Percentiles rank a stretch among this genome's conserved stretches.
Evolutionary conservation across 2,329 filamentous ascomycete species (phyloP).

Genomic region (Magnaporthales sp.): DNA sequence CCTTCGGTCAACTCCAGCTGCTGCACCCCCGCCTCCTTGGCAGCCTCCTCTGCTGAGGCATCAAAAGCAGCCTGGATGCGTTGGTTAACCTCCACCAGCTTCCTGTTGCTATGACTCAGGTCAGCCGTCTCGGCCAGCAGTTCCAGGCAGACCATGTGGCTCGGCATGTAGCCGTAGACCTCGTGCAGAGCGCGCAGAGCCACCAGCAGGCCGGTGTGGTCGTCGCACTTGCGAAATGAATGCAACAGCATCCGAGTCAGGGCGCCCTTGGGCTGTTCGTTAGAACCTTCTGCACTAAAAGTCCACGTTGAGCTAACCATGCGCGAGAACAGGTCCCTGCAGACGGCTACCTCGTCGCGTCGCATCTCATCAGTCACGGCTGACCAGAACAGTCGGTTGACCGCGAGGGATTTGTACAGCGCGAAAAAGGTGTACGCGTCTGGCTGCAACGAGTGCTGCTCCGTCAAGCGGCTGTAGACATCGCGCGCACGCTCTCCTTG

Average conservation of each 20-base stretch:
- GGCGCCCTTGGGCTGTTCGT: constrained; percentile 16
- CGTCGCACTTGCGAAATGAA: constrained; percentile 34
- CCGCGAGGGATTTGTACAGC: constrained; percentile 52
- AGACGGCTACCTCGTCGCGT: constrained; percentile 8
- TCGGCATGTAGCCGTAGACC: constrained; percentile 19
- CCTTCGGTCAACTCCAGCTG: constrained; percentile 6
- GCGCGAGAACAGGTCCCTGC: constrained; percentile 20
- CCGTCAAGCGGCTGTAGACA: constrained; percentile 47
- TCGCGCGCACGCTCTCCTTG: constrained; percentile 43
- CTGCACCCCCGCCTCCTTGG: neutral
- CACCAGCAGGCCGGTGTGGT: constrained; percentile 37
- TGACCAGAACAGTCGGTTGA: constrained; percentile 34
- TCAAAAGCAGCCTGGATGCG: constrained; percentile 16
- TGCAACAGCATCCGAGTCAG: constrained; percentile 23
- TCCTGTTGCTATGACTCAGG: constrained; percentile 13
- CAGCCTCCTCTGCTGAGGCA: neutral
- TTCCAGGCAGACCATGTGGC: constrained; percentile 23
- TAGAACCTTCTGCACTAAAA: constrained; percentile 11
- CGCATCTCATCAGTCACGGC: constrained; percentile 8
- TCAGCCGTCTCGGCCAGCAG: constrained; percentile 18
- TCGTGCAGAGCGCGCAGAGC: constrained; percentile 22
- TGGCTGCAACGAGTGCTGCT: constrained; percentile 38
- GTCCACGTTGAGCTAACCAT: constrained; percentile 15
- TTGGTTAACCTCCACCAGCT: constrained; percentile 18
- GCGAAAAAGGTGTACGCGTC: constrained; percentile 62